Percentiles rank a stretch among this genome's conserved stretches.
phyloP scores from a whole-genome alignment of 805 yeast species.

The Cyberlindnera nakhonratchasimensis region DNA sequence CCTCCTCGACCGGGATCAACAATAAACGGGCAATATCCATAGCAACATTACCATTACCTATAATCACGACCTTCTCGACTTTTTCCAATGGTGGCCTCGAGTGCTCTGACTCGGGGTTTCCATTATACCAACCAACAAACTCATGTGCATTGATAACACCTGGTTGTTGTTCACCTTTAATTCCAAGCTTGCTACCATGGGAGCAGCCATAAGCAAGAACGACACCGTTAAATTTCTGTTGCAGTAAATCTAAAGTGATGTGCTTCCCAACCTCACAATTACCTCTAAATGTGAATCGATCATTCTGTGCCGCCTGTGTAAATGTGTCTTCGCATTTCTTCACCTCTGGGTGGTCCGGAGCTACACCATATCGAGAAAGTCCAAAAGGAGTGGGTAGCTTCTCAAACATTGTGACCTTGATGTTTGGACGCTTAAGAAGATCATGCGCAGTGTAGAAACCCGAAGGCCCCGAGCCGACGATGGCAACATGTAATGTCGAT shows the following conservation, averaged over 20 bases:
- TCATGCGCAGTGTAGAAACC: conserved; percentile 88
- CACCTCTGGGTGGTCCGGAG: conserved; percentile 98
- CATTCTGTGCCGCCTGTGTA: conserved; percentile 36
- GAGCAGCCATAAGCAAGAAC: conserved; percentile 83
- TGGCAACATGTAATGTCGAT: conserved; percentile 30
- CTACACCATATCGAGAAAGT: conserved; percentile 90
- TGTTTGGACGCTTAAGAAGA: conserved; percentile 47
- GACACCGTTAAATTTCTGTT: conserved; percentile 62
- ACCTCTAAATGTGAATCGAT: conserved; percentile 59
- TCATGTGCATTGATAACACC: conserved; percentile 79
- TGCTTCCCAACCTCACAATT: conserved; percentile 68
- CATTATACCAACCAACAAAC: conserved; percentile 96
- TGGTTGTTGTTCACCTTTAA: conserved; percentile 51
- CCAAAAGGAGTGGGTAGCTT: conserved; percentile 89
- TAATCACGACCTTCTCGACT: conserved; percentile 64
- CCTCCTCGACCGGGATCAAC: conserved; percentile 52
- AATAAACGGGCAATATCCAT: conserved; percentile 83
- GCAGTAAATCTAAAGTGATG: conserved; percentile 46
- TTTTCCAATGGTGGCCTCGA: conserved; percentile 56
- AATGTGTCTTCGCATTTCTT: conserved; percentile 75
- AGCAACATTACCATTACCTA: conserved; percentile 98
- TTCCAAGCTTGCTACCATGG: conserved; percentile 45
- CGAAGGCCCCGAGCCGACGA: conserved; percentile 95
- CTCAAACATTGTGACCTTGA: conserved; percentile 70
- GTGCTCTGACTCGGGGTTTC: conserved; percentile 58